phyloP scores from a whole-genome alignment of 371 early-diverging fungal species.

The Entomophthora muscae region DNA sequence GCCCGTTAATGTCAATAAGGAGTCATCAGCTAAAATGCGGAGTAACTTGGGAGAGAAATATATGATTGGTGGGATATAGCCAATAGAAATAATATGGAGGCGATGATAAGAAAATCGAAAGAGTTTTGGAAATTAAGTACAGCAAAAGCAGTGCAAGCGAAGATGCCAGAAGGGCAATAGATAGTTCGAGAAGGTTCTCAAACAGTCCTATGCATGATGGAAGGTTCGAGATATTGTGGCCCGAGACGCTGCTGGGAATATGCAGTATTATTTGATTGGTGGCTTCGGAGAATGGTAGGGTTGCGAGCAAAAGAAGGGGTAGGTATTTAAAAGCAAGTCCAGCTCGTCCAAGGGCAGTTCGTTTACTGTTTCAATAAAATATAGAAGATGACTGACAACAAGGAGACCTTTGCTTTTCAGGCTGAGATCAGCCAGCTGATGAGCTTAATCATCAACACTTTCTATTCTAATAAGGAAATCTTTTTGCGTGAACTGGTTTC shows the following conservation, averaged over 20 bases:
- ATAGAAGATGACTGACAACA: background rate
- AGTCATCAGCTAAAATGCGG: too few species aligned
- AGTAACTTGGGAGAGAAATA: too few species aligned
- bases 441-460: constrained; percentile 79
- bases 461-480: constrained; percentile 87
- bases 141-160: too few species aligned
- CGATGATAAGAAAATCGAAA: too few species aligned
- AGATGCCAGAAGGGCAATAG: too few species aligned
- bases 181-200: background rate
- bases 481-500: constrained; percentile 91
- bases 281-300: background rate
- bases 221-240: background rate
- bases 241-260: background rate
- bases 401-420: constrained; percentile 59
- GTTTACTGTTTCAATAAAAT: background rate
- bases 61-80: too few species aligned
- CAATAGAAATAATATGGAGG: too few species aligned
- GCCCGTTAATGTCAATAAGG: too few species aligned
- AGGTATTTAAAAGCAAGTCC: background rate
- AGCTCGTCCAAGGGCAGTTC: background rate
- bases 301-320: background rate
- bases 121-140: too few species aligned
- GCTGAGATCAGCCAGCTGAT: constrained; percentile 88
- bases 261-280: background rate
- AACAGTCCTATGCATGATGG: background rate